Evolutionary conservation across 2,329 filamentous ascomycete species (phyloP).

Genomic region (Talaromyces sp.): DNA sequence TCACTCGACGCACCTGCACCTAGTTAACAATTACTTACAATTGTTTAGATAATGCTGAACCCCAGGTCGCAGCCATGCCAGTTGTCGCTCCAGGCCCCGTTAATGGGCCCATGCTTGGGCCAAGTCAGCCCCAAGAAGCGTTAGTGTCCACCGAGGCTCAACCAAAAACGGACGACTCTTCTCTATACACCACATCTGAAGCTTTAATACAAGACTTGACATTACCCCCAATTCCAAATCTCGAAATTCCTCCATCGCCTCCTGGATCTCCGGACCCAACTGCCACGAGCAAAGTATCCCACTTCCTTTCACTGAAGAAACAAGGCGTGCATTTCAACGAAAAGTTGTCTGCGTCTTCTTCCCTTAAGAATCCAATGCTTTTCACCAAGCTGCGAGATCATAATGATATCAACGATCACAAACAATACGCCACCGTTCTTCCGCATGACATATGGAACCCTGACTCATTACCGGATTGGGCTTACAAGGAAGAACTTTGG

Average conservation of each 20-base stretch:
- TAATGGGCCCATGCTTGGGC: constrained; percentile 32
- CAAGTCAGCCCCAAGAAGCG: constrained; percentile 25
- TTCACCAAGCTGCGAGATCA: constrained; percentile 55
- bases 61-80: not conserved
- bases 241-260: constrained; percentile 43
- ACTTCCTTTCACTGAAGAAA: constrained; percentile 59
- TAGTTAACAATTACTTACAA: not conserved
- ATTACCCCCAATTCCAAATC: constrained; percentile 40
- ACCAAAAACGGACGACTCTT: constrained; percentile 26
- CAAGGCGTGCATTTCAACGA: constrained; percentile 62
- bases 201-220: constrained; percentile 55
- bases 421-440: constrained; percentile 52
- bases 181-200: constrained; percentile 48
- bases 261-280: constrained; percentile 41
- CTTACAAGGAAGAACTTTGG: constrained; percentile 44
- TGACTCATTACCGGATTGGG: constrained; percentile 36
- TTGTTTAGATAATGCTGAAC: not conserved
- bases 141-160: constrained; percentile 12
- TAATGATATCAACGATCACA: constrained; percentile 49
- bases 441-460: constrained; percentile 38
- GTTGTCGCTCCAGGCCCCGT: constrained; percentile 8
- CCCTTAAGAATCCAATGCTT: constrained; percentile 57
- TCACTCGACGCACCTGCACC: not conserved
- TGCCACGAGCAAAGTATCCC: constrained; percentile 54
- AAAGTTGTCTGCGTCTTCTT: constrained; percentile 53